Base-by-base conservation (phyloP, 805 yeast genomes). In the Jamesozyma rosinii region DNA sequence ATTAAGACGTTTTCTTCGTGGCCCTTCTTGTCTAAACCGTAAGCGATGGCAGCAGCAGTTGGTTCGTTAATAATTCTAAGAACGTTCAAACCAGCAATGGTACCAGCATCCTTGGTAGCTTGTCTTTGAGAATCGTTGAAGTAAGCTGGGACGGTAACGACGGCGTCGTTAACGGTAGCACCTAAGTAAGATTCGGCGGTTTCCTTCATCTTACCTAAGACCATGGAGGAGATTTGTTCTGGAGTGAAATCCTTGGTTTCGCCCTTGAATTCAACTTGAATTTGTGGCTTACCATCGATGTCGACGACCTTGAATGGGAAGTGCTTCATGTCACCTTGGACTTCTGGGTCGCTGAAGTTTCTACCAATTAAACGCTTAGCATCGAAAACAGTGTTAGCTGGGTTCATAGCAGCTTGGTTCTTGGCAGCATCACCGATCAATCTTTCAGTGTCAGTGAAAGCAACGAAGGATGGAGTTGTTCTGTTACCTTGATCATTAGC, bases 401-500 rank as follows among this genome's bases (percentile, higher is more conserved):
- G 97, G 72, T 90, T 90, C 81, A 89, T 84, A 53, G 97, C 95
- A 44, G 95, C 95, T 73, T 90, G 97, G 70, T 90, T 89, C 80
- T 90, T 90, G 48, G 97, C 97, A 55, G 97, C 51, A 44, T 49
- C 51, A 49, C 51, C 51, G 31, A 49, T 49, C 24, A 49, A 44
- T 49, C 51, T 49, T 72, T 90, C 97, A 34, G 89, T 76, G 63
- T 87, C 96, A 26, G 95, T 87, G 78, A 89, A 89, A 41, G 95
- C 96, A 49, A 90, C 97, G 65, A 84, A 89, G 30, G 97, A 88
- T 31, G 97, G 97, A 17, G 97, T 89, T 49, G 95, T 90, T 75
- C 97, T 84, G 77, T 90, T 89, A 75, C 97, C 97, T 73, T 90
- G 97, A 68, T 89, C 96, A 64, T 89, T 89, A 58, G 97, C 96